A percentile compares a stretch with the other conserved stretches of the same genome.
Conservation (phyloP, 768 basidiomycete genomes). For the Termitomyces bulborhizus region DNA sequence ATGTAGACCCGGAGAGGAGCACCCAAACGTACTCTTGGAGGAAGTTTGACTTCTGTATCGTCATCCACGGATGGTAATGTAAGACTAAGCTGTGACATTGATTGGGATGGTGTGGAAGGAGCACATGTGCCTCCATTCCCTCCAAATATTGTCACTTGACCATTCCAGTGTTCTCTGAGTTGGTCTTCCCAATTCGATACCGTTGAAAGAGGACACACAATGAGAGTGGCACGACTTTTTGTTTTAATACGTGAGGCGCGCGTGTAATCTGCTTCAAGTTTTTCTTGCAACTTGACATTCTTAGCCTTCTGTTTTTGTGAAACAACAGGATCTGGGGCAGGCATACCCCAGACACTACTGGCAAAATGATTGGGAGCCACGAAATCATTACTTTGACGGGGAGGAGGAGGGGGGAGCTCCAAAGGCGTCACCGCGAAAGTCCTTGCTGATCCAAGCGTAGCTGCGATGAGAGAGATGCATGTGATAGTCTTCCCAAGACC, state of each 20-base stretch:
- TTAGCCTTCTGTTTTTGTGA: constrained; percentile 59
- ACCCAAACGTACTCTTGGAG: constrained; percentile 36
- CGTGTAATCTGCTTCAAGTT: constrained; percentile 60
- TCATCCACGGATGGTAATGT: constrained; percentile 22
- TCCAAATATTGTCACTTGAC: constrained; percentile 77
- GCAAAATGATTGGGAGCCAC: constrained; percentile 57
- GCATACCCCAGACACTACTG: constrained; percentile 85
- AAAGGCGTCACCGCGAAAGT: constrained; percentile 58
- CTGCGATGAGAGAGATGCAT: constrained; percentile 88
- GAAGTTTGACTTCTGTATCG: constrained; percentile 26
- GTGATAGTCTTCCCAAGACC: constrained; percentile 97
- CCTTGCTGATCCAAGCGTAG: constrained; percentile 68
- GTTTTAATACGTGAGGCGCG: constrained; percentile 74
- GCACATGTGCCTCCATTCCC: constrained; percentile 50
- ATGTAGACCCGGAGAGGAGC: constrained; percentile 79
- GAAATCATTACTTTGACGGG: constrained; percentile 17
- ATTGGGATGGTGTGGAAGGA: constrained; percentile 27
- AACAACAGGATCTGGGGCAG: constrained; percentile 30
- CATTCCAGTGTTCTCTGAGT: constrained; percentile 95
- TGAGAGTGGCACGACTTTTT: constrained; percentile 86
- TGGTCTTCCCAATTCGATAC: constrained; percentile 99
- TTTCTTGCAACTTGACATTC: constrained; percentile 61
- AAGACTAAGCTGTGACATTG: constrained; percentile 30
- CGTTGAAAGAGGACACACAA: constrained; percentile 94
- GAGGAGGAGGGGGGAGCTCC: constrained; percentile 33